Conservation (phyloP, 352 stramenopile species). For the Stramenopiles sp. region DNA sequence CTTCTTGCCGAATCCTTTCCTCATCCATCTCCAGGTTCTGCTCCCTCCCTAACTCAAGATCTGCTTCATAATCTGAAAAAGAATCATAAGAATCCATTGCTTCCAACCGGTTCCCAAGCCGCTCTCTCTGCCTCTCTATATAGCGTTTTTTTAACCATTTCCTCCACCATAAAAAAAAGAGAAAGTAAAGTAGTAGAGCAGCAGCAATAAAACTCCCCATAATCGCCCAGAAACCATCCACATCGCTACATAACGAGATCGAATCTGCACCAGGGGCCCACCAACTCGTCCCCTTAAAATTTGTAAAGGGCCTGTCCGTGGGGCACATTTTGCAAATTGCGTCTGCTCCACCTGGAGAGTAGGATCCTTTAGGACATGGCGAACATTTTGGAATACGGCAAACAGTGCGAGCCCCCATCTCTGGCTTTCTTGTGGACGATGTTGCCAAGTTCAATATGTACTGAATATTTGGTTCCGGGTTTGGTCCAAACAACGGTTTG, state of each 20-base stretch:
- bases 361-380: not conserved
- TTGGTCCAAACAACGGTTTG: not conserved
- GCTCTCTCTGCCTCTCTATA: not conserved
- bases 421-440: not conserved
- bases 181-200: not conserved
- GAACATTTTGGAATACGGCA: not conserved
- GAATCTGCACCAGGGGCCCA: not conserved
- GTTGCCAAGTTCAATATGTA: not conserved
- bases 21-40: not conserved
- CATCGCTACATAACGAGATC: not conserved
- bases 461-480: not conserved
- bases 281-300: not conserved
- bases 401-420: not conserved
- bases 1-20: not conserved
- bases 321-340: not conserved
- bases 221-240: not conserved
- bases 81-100: not conserved
- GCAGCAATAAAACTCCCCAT: not conserved
- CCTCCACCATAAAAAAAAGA: too few species aligned
- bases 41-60: not conserved
- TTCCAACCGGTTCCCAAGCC: not conserved
- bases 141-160: not conserved
- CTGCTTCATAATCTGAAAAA: not conserved
- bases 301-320: not conserved
- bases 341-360: not conserved